Evolutionary conservation across 1,284 basidiomycete species (phyloP).

Genomic region (Golubevia pallescens): DNA sequence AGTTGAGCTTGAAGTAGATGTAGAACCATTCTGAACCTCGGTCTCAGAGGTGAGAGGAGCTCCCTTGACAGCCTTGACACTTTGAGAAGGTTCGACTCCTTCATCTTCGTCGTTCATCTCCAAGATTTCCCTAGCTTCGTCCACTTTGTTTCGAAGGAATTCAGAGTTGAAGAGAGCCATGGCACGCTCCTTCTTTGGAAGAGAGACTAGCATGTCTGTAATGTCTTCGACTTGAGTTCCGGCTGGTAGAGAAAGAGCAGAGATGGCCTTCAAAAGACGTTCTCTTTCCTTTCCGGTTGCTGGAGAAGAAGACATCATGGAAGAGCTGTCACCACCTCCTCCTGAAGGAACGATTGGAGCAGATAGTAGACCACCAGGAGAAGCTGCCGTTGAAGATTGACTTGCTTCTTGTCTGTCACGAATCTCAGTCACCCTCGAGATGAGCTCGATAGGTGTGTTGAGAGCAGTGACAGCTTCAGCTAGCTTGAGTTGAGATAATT

Average conservation of each 20-base stretch:
- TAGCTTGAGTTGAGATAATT: slow-evolving; percentile 73
- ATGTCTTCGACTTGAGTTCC: slow-evolving; percentile 47
- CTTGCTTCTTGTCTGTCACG: slow-evolving; percentile 19
- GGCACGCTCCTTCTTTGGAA: slow-evolving; percentile 84
- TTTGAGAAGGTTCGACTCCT: slow-evolving; percentile 44
- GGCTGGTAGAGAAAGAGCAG: slow-evolving; percentile 13
- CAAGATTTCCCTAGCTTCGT: slow-evolving; percentile 77
- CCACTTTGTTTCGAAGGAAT: slow-evolving; percentile 77
- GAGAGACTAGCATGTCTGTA: slow-evolving; percentile 78
- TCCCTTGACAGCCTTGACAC: slow-evolving; percentile 36
- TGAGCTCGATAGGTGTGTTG: slow-evolving; percentile 73
- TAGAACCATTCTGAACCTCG: slow-evolving; percentile 53
- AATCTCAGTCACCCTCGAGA: slow-evolving; percentile 69
- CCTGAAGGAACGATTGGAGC: slow-evolving; percentile 2
- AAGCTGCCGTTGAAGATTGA: no score
- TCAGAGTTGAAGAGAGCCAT: slow-evolving; percentile 87
- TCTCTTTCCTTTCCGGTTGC: slow-evolving; percentile 67
- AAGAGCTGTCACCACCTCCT: slow-evolving; percentile 19
- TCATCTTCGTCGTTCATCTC: slow-evolving; percentile 71
- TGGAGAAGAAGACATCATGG: slow-evolving; percentile 21
- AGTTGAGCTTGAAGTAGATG: slow-evolving; percentile 3
- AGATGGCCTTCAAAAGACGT: slow-evolving; percentile 72
- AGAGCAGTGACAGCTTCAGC: slow-evolving; percentile 77
- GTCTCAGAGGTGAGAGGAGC: slow-evolving; percentile 64
- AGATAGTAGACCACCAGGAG: background rate